Base-by-base conservation (phyloP, 768 basidiomycete genomes). In the Dioszegia hungarica region DNA sequence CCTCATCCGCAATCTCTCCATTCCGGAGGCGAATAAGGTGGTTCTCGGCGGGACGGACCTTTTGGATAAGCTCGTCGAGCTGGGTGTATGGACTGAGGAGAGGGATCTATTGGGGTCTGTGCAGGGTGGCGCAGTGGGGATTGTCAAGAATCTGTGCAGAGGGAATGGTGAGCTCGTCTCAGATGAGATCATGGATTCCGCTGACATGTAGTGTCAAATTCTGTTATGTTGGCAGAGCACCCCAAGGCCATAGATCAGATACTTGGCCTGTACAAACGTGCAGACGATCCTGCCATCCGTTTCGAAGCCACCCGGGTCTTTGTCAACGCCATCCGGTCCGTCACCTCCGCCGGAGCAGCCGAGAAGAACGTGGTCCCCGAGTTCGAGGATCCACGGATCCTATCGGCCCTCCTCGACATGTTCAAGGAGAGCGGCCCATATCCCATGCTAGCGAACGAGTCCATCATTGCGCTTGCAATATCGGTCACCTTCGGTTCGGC, bases 251-350 rank as follows among this genome's bases (percentile, higher is more conserved):
- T 91, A 38, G 78, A 83, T 4, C 84, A 84, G 56, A 82, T 98
- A 41, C 79, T 95, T 29, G 83, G 82, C 5, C 81, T 99, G 19
- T 81, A 87, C 27, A 80, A 81, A 47, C 85, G 90, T 38, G 86
- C 90, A 5, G 87, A 93, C 65, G 86, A 86, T 19, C 78, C 88
- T 1, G 84, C 89, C 1, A 80, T 93, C 33, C 87, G 87, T 76
- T 91, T 88, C 69, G 94, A 99, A 78, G 88, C 88, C 28, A 87
- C 90, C 17, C 85, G 94, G 19, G 84, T 93, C 2, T 78, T 95
- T 38, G 90, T 91, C 66, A 91, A 94, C 73, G 81, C 86, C 20
- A 81, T 91, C 63, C 87, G 87, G 73, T 84, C 88, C 8, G 78
- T 92, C 19, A 89, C 33, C 53, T 36, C 12, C 44, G n/a, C 50